Base-by-base conservation (phyloP, 2,329 filamentous ascomycete genomes). In the Trichoderma atrobrunneum region DNA sequence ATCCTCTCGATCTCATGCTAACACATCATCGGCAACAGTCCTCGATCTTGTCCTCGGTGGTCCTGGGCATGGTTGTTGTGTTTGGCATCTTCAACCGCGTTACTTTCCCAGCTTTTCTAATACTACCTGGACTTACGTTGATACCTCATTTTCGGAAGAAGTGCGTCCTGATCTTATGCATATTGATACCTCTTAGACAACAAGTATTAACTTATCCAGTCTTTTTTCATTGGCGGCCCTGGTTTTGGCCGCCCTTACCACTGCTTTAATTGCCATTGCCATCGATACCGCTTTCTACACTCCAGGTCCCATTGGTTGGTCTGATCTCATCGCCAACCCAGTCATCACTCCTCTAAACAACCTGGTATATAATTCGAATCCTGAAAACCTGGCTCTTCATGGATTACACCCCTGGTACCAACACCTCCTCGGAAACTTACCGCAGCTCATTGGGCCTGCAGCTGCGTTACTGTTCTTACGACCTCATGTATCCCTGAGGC, bases 71-170 rank as follows among this genome's bases (percentile, higher is more conserved):
- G 73, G 89, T 98, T 70, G 87, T 89, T 67, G 91, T 97, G 16
- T 92, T 96, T 78, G 96, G 96, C 64, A 84, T 95, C 72, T 99
- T 99, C 83, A 99, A 98, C 82, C 90, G 96, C 75, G 98, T 98
- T 78, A 99, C 96, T 11, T 98, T 98, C 81, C 95, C 95, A 60
- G 95, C 95, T 16, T 99, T 97, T 80, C 83, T 99, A 74, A 81
- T 97, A 72, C 89, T 98, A 79, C 95, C 96, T 68, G 91, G 92
- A 43, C 84, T 97, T 79, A 91, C 91, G 79, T 86, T 99, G 78
- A 85, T 98, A 80, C 94, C 94, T 75, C 92, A 97, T 84, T 96
- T 97, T 79, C 83, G 89, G 80, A 90, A 90, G 81, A 95, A 91
- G 93, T 96, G 82, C 79, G 89, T 84, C 30, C 24, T 3, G 6